These are phyloP conservation scores for Fusarium subglutinans DNA, from an alignment of 2,329 filamentous ascomycete genomes.

Conservation along the genomic window DNA sequence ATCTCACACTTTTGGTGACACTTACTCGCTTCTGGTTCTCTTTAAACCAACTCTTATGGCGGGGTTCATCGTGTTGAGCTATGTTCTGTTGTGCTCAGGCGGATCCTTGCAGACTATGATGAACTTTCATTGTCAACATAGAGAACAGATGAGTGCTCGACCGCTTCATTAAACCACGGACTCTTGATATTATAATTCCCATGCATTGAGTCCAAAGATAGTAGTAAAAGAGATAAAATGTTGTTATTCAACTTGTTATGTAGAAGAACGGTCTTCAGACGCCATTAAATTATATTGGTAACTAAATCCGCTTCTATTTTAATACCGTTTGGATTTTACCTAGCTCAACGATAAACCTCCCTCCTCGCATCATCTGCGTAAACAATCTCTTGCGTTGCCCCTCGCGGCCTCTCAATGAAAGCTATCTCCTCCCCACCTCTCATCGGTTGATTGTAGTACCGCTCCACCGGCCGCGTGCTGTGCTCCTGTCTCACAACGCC, in stretches of 20 bases:
- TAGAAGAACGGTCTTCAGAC: background rate
- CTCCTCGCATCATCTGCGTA: constrained; percentile 55
- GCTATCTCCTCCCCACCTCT: constrained; percentile 51
- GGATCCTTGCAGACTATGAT: background rate
- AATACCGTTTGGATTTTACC: background rate
- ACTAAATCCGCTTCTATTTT: background rate
- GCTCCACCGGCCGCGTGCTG: constrained; percentile 54
- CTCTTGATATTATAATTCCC: background rate
- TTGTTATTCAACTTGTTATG: background rate
- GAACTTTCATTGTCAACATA: background rate
- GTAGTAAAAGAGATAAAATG: background rate
- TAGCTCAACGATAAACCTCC: constrained; percentile 48
- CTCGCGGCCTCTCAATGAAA: constrained; percentile 56
- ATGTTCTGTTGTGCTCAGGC: background rate
- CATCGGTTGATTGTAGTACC: constrained; percentile 53
- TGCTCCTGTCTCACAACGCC: constrained; percentile 46
- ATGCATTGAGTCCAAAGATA: background rate
- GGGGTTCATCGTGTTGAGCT: background rate
- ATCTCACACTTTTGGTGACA: background rate
- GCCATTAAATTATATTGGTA: constrained; percentile 2
- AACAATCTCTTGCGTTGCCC: constrained; percentile 54
- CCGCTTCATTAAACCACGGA: background rate
- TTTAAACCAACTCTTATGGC: background rate
- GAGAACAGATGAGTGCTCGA: background rate
- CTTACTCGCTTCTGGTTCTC: constrained; percentile 10